phyloP scores from a whole-genome alignment of 2,329 filamentous ascomycete genomes.

The Berkeleyomyces basicola region DNA sequence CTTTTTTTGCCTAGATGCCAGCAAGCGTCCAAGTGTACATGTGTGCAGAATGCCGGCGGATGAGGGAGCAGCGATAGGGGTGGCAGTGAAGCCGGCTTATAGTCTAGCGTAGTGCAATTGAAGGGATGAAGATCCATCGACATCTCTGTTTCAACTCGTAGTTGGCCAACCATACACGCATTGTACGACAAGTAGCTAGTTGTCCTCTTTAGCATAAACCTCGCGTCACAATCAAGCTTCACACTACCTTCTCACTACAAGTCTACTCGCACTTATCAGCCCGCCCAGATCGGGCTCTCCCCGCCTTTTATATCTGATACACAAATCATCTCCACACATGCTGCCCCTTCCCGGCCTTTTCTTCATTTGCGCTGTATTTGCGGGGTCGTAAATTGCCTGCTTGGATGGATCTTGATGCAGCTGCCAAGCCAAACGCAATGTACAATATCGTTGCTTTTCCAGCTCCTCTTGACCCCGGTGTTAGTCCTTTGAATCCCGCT shows the following conservation, averaged over 20 bases:
- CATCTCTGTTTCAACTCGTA: no score
- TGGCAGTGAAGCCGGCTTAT: no score
- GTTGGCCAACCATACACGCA: no score
- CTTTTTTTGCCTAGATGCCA: not conserved
- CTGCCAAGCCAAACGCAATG: not conserved
- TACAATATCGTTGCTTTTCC: not conserved
- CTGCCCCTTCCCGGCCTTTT: not conserved
- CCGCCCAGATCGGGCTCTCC: not conserved
- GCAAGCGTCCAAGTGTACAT: not conserved
- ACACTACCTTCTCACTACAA: no score
- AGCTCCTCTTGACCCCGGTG: not conserved
- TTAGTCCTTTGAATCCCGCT: not conserved
- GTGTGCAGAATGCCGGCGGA: not conserved
- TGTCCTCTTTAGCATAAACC: no score
- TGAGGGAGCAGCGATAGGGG: not conserved
- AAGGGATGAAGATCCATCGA: no score
- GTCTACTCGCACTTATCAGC: not conserved
- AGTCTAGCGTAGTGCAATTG: no score
- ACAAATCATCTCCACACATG: not conserved
- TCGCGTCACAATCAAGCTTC: no score
- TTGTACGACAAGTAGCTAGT: no score
- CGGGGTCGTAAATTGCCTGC: not conserved
- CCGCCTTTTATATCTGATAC: not conserved
- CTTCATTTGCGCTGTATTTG: not conserved
- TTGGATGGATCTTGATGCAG: not conserved